phyloP scores from a whole-genome alignment of 2,329 filamentous ascomycete species.

The Cryphonectria radicalis region DNA sequence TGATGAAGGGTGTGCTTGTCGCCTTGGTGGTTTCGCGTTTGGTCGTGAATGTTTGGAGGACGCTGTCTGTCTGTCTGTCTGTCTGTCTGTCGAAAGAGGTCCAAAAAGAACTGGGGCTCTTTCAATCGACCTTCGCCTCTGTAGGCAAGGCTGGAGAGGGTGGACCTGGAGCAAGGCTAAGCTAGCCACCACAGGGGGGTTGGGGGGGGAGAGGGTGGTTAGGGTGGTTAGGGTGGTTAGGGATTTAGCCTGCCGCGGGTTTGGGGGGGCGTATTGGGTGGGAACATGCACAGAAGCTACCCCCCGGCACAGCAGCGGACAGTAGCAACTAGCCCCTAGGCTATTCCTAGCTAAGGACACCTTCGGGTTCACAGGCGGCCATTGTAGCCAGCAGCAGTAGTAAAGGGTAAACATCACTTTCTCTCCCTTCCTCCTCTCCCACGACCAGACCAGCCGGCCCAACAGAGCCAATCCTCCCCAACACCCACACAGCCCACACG shows the following conservation, averaged over 20 bases:
- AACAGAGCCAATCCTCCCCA: not conserved
- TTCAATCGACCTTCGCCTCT: not conserved
- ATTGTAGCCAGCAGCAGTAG: constrained; percentile 1
- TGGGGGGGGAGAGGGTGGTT: no score
- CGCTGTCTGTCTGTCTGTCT: no score
- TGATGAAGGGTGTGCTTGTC: not conserved
- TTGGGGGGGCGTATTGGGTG: constrained; percentile 1
- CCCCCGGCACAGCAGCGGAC: not conserved
- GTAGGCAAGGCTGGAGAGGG: constrained; percentile 26
- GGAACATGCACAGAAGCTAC: not conserved
- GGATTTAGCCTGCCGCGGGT: not conserved
- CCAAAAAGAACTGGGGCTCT: constrained; percentile 22
- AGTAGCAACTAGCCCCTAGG: constrained; percentile 21
- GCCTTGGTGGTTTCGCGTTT: constrained; percentile 4
- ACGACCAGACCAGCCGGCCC: not conserved
- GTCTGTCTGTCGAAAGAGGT: not conserved
- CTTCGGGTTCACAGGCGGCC: constrained; percentile 17
- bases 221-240: no score
- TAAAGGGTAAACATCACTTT: not conserved
- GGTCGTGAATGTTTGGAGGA: constrained; percentile 10
- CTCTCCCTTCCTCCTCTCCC: not conserved
- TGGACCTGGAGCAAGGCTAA: constrained; percentile 12
- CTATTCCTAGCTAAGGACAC: constrained; percentile 25
- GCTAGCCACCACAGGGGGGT: not conserved
- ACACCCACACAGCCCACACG: constrained; percentile 10